A percentile compares a stretch with the other conserved stretches of the same genome.
phyloP scores from a whole-genome alignment of 2,329 filamentous ascomycete genomes.

The Stagonosporopsis tanaceti region DNA sequence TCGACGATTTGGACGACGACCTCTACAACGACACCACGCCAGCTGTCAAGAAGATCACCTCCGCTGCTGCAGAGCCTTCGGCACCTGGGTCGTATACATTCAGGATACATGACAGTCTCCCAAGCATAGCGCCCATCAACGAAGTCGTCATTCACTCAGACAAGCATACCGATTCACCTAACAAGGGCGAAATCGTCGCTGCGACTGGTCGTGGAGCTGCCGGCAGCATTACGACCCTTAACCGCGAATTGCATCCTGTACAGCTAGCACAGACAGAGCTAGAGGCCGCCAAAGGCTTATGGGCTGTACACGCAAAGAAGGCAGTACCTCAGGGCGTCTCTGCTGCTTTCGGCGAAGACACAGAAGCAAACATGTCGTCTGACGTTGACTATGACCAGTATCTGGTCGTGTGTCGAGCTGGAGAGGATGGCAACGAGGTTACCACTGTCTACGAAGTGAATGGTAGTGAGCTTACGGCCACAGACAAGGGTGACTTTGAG shows the following conservation, averaged over 20 bases:
- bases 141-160: constrained; percentile 71
- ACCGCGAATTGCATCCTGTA: constrained; percentile 77
- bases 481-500: constrained; percentile 89
- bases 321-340: constrained; percentile 67
- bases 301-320: constrained; percentile 78
- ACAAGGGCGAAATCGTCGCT: constrained; percentile 61
- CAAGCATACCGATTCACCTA: constrained; percentile 31
- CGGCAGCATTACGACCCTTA: constrained; percentile 77
- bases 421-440: constrained; percentile 72
- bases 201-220: constrained; percentile 70
- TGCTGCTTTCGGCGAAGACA: constrained; percentile 55
- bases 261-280: constrained; percentile 75
- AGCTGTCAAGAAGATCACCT: constrained; percentile 50
- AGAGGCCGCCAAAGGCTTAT: constrained; percentile 76
- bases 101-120: constrained; percentile 76
- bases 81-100: constrained; percentile 75
- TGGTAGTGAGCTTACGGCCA: constrained; percentile 75
- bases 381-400: constrained; percentile 76
- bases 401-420: constrained; percentile 79
- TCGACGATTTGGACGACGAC: constrained; percentile 65
- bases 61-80: constrained; percentile 49
- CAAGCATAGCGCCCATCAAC: constrained; percentile 81
- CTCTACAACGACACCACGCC: constrained; percentile 68
- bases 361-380: constrained; percentile 48
- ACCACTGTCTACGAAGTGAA: constrained; percentile 81